phyloP scores from a whole-genome alignment of 2,329 filamentous ascomycete genomes.

The Claviceps capensis region DNA sequence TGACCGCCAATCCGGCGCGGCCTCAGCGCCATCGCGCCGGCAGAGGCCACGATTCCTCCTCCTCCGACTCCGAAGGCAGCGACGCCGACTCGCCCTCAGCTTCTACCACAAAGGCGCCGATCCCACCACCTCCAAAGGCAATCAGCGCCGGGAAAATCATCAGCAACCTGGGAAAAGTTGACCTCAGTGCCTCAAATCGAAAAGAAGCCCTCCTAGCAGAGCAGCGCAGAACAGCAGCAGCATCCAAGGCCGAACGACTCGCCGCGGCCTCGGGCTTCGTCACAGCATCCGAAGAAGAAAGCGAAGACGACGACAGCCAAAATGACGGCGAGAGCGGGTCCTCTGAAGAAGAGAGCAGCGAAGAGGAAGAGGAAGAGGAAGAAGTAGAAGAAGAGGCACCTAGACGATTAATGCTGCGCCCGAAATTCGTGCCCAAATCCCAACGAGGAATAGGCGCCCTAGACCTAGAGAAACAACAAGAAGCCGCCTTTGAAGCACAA shows the following conservation, averaged over 20 bases:
- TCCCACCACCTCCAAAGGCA: constrained; percentile 43
- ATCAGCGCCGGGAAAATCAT: constrained; percentile 43
- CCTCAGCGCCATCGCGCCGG: constrained; percentile 76
- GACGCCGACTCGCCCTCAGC: constrained; percentile 20
- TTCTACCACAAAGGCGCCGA: constrained; percentile 15
- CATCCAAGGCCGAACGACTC: constrained; percentile 34
- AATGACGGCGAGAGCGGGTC: background rate
- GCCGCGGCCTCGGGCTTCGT: constrained; percentile 50
- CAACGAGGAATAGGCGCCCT: constrained; percentile 28
- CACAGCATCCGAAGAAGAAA: constrained; percentile 35
- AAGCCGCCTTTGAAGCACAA: constrained; percentile 28
- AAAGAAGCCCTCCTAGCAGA: constrained; percentile 34
- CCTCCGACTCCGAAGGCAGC: constrained; percentile 38
- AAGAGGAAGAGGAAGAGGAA: constrained; percentile 26
- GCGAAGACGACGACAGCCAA: constrained; percentile 25
- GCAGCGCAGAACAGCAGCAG: constrained; percentile 32
- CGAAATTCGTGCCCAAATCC: constrained; percentile 49
- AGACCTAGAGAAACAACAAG: constrained; percentile 19
- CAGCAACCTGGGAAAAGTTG: constrained; percentile 37
- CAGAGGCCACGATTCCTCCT: constrained; percentile 49
- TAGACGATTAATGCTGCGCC: constrained; percentile 43
- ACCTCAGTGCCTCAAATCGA: constrained; percentile 31
- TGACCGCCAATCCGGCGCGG: constrained; percentile 81
- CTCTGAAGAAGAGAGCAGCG: constrained; percentile 31
- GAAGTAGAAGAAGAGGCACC: constrained; percentile 42